These are phyloP conservation scores for Dimocarpus longan DNA, from an alignment of 345 rosid species.

Conservation along the genomic window DNA sequence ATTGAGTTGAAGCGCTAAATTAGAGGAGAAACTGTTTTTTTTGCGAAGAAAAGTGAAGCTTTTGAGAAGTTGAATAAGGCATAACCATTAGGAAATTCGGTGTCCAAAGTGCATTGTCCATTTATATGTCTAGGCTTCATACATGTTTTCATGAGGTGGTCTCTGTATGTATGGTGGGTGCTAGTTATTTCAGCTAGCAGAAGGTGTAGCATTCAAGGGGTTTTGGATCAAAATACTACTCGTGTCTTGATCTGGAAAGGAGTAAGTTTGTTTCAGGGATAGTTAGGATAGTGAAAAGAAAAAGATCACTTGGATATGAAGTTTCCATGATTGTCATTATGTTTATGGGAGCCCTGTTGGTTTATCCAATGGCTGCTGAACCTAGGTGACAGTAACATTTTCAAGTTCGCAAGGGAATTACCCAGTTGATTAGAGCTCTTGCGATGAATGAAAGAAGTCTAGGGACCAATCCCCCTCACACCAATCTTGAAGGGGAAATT, in stretches of 20 bases:
- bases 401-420: neutral
- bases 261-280: neutral
- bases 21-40: neutral
- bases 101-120: neutral
- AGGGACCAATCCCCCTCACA: neutral
- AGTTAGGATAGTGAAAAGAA: too few relatives aligned
- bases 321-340: neutral
- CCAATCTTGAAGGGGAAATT: neutral
- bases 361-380: constrained; percentile 6
- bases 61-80: neutral
- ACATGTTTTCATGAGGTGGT: neutral
- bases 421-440: neutral
- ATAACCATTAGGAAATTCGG: neutral
- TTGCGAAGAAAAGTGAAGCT: neutral
- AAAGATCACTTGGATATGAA: neutral
- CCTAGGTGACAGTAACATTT: neutral
- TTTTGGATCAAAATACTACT: neutral
- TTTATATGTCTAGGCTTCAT: neutral
- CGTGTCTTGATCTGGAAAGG: neutral
- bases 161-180: neutral
- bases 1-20: neutral
- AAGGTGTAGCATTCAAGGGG: neutral
- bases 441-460: neutral
- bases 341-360: neutral
- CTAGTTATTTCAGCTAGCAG: neutral